Base-by-base conservation (phyloP, 163 green algal species). In the Prototheca stagnorum region DNA sequence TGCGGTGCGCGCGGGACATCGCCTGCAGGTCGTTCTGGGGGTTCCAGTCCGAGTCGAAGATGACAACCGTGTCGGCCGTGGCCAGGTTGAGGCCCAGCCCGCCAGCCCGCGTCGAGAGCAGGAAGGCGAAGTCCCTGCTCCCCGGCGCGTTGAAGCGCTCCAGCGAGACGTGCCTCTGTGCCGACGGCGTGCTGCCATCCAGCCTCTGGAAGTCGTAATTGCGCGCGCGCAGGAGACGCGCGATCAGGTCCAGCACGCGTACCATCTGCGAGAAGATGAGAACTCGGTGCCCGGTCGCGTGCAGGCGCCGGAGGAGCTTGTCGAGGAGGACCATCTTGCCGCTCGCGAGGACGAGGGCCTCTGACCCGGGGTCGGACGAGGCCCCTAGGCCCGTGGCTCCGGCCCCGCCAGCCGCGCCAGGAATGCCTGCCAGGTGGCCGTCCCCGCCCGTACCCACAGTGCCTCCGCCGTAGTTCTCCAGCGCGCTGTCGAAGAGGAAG, bases 251-350 rank as follows among this genome's bases (percentile, higher is more conserved):
- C 59, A 97, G 74, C 68, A 94, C 75, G n/a, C 82, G 77, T 41
- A 95, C 85, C 74, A 92, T 92, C 77, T 95, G 84, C 33, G 63
- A 86, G 72, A 97, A 97, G 20, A 97, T 78, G 16, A 97, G 78
- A 61, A 96, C 84, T 26, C 67, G 64, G 70, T 97, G 88, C 4
- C 79, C 79, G 3, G 70, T 83, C 17, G 83, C 68, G 39, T 92
- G 81, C 23, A 96, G 75, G 15, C 78, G 61, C 35, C 39, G 54
- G 24, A 97, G 70, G 57, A 97, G 74, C 68, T 93, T 93, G 70
- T 97, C 86, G 40, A 95, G 78, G 48, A 96, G 68, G 49, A 81
- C 72, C 64, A 93, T 81, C 72, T 91, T 91, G 56, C 79, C 79
- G n/a, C 37, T 69, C 12, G 86, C 73, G 37, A 92, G 66, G 17